A percentile compares a stretch with the other conserved stretches of the same genome.
Evolutionary conservation across 768 basidiomycete genomes (phyloP).

Genomic region (Cystoderma amianthinum): DNA sequence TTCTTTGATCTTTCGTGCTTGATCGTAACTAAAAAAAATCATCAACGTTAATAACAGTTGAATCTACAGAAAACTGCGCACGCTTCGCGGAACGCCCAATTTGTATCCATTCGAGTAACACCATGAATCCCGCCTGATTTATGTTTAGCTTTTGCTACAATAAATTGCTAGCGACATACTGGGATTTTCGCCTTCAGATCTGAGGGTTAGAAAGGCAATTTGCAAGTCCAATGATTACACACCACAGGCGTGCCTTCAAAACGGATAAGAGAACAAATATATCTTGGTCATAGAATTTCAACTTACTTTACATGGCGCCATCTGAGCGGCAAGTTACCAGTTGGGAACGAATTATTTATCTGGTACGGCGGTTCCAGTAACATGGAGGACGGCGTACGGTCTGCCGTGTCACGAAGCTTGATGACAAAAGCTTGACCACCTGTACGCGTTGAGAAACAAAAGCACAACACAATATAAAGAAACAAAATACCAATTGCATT

Average conservation of each 20-base stretch:
- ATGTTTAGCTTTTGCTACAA: not conserved
- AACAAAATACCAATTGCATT: constrained; percentile 47
- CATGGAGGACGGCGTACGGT: constrained; percentile 68
- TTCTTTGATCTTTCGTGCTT: constrained; percentile 58
- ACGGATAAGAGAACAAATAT: not conserved
- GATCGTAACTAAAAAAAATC: constrained; percentile 41
- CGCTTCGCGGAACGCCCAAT: constrained; percentile 64
- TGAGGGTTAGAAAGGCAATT: no score
- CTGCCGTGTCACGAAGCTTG: constrained; percentile 68
- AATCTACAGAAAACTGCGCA: constrained; percentile 19
- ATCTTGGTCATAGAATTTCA: not conserved
- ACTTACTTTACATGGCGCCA: constrained; percentile 77
- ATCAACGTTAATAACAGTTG: not conserved
- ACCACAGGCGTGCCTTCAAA: constrained; percentile 53
- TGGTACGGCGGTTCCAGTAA: constrained; percentile 69
- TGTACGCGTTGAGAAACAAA: constrained; percentile 9
- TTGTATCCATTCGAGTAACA: constrained; percentile 60
- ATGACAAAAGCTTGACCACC: constrained; percentile 76
- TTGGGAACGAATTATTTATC: constrained; percentile 41
- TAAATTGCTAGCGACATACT: constrained; percentile 22
- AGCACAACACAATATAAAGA: not conserved
- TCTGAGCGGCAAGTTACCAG: constrained; percentile 38
- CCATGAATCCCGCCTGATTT: constrained; percentile 26
- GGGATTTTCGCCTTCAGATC: constrained; percentile 57
- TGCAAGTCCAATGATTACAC: no score